Base-by-base conservation (phyloP, 2,329 filamentous ascomycete genomes). In the Seiridium unicorne region DNA sequence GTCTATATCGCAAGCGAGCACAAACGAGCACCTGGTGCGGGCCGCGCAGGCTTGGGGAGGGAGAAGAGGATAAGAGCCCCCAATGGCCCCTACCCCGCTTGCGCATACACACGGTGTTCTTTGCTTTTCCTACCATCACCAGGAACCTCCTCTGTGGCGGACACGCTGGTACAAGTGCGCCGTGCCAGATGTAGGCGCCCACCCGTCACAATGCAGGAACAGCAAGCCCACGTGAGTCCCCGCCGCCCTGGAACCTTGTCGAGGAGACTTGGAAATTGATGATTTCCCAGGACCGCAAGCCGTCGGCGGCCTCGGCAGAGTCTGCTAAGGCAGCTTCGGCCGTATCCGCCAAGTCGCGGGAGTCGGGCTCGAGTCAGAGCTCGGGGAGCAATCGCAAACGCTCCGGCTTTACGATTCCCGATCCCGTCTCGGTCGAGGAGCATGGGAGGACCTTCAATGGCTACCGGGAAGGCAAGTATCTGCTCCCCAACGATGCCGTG, bases 391-490 rank as follows among this genome's bases (percentile, higher is more conserved):
- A 48, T 34, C 55, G 55, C 46, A 57, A 48, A 18, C 55, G 44
- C 13, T 36, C 55, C 5, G 55, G 59, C n/a, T 53, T 35, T 35
- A 58, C 59, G n/a, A 58, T 57, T 18, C 54, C 54, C n/a, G 59
- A 60, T 8, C 55, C 47, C 31, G 46, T 36, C 1, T 53, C 54
- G 3, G 55, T 57, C n/a, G 48, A 57, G 38, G 59, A 60, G 48
- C 42, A 57, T 35, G 54, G 59, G 3, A 44, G 59, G 48, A 57
- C 46, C 5, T 60, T 38, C 8, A 57, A 60, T 48, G 54, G 40
- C 13, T 60, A 60, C 32, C 44, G 55, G 10, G 54, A 56, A 6
- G 59, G 55, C 35, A 54, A 60, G 47, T 60, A 57, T 35, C 32
- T 60, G 2, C 32, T 54, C 5, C 47, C 54, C 35, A 36, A 57